Conservation (phyloP, 108 stramenopile genomes). For the Discostella stelligeroides region DNA sequence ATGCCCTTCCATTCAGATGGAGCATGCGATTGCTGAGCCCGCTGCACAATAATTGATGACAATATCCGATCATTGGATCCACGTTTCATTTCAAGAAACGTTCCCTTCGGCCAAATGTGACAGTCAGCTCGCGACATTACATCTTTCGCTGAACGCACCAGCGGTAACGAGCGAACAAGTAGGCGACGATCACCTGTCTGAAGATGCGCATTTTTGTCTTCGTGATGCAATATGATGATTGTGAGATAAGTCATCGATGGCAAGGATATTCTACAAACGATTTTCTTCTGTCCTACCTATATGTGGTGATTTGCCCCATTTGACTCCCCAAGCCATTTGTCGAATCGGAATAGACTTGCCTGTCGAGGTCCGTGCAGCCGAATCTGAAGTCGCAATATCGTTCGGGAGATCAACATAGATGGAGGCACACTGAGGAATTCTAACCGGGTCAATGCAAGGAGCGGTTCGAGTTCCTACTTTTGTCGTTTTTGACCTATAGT, state of each 20-base stretch:
- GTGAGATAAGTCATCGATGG: no score
- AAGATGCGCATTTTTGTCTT: neutral
- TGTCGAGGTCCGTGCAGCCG: slow-evolving; percentile 7
- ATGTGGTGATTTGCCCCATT: slow-evolving; percentile 29
- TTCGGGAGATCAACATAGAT: neutral
- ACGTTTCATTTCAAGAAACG: slow-evolving; percentile 52
- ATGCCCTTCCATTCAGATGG: slow-evolving; percentile 59
- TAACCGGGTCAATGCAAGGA: slow-evolving; percentile 5
- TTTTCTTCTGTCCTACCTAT: neutral
- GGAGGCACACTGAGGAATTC: neutral
- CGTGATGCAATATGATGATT: no score
- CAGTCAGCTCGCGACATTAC: slow-evolving; percentile 60
- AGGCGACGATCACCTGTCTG: slow-evolving; percentile 52
- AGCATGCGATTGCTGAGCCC: slow-evolving; percentile 73
- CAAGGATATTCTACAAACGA: no score
- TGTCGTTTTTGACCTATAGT: slow-evolving; percentile 5
- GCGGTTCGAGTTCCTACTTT: slow-evolving; percentile 38
- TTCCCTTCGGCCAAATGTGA: slow-evolving; percentile 86
- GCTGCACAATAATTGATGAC: slow-evolving; percentile 51
- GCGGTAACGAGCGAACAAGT: slow-evolving; percentile 62
- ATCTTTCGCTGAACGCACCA: slow-evolving; percentile 35
- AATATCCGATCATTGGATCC: slow-evolving; percentile 4
- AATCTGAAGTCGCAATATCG: slow-evolving; percentile 14
- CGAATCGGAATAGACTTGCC: neutral
- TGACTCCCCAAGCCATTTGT: slow-evolving; percentile 30